Evolutionary conservation across 202 grass and related monocot genomes (phyloP).

Genomic region (Zizania palustris): DNA sequence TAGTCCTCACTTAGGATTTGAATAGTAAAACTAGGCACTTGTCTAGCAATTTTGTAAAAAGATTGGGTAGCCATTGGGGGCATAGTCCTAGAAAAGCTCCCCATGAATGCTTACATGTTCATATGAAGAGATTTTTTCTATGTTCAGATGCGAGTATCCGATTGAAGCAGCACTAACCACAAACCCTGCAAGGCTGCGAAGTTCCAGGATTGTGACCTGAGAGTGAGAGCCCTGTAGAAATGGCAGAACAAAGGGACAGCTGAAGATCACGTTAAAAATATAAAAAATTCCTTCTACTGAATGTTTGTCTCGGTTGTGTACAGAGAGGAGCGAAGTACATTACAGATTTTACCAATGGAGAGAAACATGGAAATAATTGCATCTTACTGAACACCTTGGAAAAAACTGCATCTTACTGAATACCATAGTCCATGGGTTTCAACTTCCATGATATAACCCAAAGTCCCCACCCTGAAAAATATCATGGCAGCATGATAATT

Average conservation of each 20-base stretch:
- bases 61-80: no score
- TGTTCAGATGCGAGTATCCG: background rate
- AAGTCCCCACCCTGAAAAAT: background rate
- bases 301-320: background rate
- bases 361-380: background rate
- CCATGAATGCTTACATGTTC: background rate
- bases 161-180: background rate
- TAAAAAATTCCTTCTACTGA: background rate
- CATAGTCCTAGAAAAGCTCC: background rate
- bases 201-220: background rate
- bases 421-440: background rate
- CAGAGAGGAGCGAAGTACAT: background rate
- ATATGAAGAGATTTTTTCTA: background rate
- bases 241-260: background rate
- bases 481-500: background rate
- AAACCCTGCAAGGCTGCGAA: background rate
- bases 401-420: background rate
- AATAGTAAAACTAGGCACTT: background rate
- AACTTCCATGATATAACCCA: background rate
- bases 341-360: background rate
- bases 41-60: background rate
- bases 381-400: background rate
- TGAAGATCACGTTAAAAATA: conserved; percentile 7
- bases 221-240: background rate
- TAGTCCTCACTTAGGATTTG: background rate